Base-by-base conservation (phyloP, 192 early-diverging fungal species). In the Podila horticola region DNA sequence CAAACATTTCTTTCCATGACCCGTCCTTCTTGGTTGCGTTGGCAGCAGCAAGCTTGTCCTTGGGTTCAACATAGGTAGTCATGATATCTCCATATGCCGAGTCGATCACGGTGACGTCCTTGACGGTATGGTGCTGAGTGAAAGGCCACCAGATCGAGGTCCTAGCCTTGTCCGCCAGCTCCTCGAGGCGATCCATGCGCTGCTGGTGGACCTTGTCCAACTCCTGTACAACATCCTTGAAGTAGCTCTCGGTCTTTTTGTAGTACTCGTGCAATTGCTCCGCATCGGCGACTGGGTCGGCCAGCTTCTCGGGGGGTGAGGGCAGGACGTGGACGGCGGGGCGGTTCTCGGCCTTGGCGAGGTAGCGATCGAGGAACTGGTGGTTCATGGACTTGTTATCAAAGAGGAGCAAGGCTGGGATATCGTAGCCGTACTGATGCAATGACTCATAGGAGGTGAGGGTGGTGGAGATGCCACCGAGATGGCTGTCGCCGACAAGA, bases 381-480 rank as follows among this genome's bases (percentile, higher is more conserved):
- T 92, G 86, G 85, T 95, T 94, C 31, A 72, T 71, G 61, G 84
- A 92, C 26, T 84, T 72, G 49, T 70, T 64, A 61, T 91, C 68
- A 64, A 96, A 95, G 36, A 96, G 77, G 33, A 96, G 69, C 22
- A 96, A 67, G 0, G 85, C 71, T 2, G 90, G 88, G 20, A 95
- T 82, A 62, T 93, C 89, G 76, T 92, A 95, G 3, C 93, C 94
- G 36, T 92, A 86, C 26, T 91, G 66, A 20, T 85, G 73, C 12
- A 96, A 83, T 4, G 91, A 85, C 74, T 96, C 95, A 72, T 89
- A 92, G 3, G 95, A 88, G 19, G 90, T 89, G 29, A 95, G 62
- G 17, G 95, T 95, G 1, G 95, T 94, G 1, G 93, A 93, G 61
- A 96, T 94, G 3, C 95, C 95, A 38, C 95, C 95, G 17, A 96